phyloP scores from a whole-genome alignment of 768 basidiomycete genomes.

The Suillus occidentalis region DNA sequence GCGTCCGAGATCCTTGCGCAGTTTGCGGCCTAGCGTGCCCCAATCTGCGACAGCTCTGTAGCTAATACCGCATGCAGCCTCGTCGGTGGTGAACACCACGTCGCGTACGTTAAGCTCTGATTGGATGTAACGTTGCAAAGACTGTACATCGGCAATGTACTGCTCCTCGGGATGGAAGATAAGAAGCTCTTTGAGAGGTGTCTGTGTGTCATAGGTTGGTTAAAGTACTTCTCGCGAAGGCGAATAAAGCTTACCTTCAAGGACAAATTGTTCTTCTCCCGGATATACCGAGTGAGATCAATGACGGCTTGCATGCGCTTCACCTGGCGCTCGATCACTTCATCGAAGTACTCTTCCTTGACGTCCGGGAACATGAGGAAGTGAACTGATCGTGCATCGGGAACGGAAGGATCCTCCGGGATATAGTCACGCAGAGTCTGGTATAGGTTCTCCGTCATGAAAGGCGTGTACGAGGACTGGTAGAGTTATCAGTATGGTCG shows the following conservation, averaged over 20 bases:
- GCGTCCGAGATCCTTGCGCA: slow-evolving; percentile 86
- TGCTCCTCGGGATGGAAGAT: slow-evolving; percentile 88
- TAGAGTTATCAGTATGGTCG: slow-evolving; percentile 5
- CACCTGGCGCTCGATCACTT: slow-evolving; percentile 90
- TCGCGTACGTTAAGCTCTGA: slow-evolving; percentile 96
- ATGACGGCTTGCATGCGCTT: slow-evolving; percentile 95
- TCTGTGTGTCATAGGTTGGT: slow-evolving; percentile 43
- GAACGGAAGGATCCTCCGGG: slow-evolving; percentile 65
- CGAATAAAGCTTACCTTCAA: slow-evolving; percentile 69
- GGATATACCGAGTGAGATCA: slow-evolving; percentile 83
- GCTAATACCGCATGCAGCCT: slow-evolving; percentile 78
- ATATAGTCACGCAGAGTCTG: slow-evolving; percentile 87
- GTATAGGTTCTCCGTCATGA: slow-evolving; percentile 95
- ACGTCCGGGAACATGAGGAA: slow-evolving; percentile 93
- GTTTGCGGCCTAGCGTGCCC: slow-evolving; percentile 89
- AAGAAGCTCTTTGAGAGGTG: slow-evolving; percentile 87
- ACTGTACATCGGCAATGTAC: slow-evolving; percentile 83
- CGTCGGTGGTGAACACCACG: slow-evolving; percentile 87
- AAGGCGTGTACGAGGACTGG: slow-evolving; percentile 97
- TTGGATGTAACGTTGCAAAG: slow-evolving; percentile 84
- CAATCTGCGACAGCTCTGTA: slow-evolving; percentile 95
- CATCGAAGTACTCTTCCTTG: slow-evolving; percentile 94
- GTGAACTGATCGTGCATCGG: slow-evolving; percentile 90
- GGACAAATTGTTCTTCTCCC: slow-evolving; percentile 83
- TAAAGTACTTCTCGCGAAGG: slow-evolving; percentile 5